phyloP scores from a whole-genome alignment of 192 early-diverging fungal genomes.

The Backusella westeae region DNA sequence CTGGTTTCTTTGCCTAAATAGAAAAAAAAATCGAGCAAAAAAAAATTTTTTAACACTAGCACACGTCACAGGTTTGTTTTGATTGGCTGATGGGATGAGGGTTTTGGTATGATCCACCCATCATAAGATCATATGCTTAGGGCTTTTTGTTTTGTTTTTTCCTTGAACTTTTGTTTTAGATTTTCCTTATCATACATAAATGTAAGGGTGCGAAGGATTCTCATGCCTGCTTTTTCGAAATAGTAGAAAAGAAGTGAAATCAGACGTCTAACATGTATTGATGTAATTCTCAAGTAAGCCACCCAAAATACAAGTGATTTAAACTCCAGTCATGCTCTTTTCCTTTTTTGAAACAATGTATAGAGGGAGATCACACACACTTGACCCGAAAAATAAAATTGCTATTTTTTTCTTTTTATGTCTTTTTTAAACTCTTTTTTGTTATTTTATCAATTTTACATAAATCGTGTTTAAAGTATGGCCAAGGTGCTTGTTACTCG shows the following conservation, averaged over 20 bases:
- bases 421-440: background rate
- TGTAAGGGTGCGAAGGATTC: too few relatives aligned
- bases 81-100: background rate
- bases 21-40: slow-evolving; percentile 14
- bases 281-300: background rate
- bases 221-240: too few relatives aligned
- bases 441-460: background rate
- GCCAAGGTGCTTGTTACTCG: slow-evolving; percentile 33
- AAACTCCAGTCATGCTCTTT: background rate
- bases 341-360: background rate
- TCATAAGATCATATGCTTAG: background rate
- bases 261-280: background rate
- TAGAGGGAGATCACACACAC: background rate
- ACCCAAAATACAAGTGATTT: background rate
- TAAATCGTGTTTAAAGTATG: background rate
- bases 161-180: too few relatives aligned
- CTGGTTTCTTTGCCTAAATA: slow-evolving; percentile 10
- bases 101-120: background rate
- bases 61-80: background rate
- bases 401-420: background rate
- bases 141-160: background rate
- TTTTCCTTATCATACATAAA: too few relatives aligned
- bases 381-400: background rate
- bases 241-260: too few relatives aligned
- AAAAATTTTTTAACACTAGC: slow-evolving; percentile 8